Evolutionary conservation across 345 rosid species (phyloP), one percentile per base, ranked within the genome.

Genomic region (Camelina sativa): DNA sequence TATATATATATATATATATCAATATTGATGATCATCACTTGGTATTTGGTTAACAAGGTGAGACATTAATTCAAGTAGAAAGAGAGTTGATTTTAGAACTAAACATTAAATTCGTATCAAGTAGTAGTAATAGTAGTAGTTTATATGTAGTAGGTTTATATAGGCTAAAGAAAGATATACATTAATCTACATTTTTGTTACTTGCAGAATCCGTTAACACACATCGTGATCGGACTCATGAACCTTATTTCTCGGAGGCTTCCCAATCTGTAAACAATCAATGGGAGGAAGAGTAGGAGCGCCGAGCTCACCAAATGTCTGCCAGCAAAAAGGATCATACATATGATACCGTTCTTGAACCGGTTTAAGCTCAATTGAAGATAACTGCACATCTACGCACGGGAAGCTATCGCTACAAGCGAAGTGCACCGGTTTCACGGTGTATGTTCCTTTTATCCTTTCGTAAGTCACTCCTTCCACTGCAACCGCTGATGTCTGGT

Each of bases 351-450:
- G 19, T 73, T 89, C 92, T 79, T 88, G 94, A 79, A 80, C 32
- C 53, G 98, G 98, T 60, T 87, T 88, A 44, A 92, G 86, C 80
- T 92, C 77, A 47, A 92, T 89, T 50, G 78, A 77, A 2, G 88
- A 81, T 74, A 96, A 85, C 48, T 87, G 87, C 38, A 96, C 87
- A 65, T 89, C 98, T 6, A 83, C 61, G 58, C 98, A 96, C 4
- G 99, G 99, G 44, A 85, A 85, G 80, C 71, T 82, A 73, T 95
- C 98, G 43, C 99, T 95, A 76, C 99, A 95, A 62, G 97, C 97
- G 55, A 95, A 85, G 76, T 95, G 96, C 25, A 88, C 89, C 0
- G 98, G 92, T 71, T 91, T 88, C 22, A 89, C 94, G 0, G 98
- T 95, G 68, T 95, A 95, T 1, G 99, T 92, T 50, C 99, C 96